Evolutionary conservation across 805 yeast species (phyloP), one percentile per base, ranked within the genome.

Genomic region (Millerozyma acaciae): DNA sequence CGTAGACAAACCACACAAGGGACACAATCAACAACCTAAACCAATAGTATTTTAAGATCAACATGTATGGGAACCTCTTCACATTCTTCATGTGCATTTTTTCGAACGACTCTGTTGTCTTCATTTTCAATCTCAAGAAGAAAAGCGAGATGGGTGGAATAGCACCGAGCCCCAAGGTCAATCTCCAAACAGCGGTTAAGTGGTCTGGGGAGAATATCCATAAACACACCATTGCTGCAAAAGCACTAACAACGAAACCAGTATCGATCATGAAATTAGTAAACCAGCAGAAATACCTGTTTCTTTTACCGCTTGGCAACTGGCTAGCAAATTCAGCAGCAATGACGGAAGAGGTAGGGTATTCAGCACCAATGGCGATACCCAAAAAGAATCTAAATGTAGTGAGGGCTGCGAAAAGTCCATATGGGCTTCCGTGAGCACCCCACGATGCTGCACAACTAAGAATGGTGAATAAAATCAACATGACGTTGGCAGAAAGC

Each of bases 301-400:
- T 87, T 67, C 97, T 81, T 39, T 73, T 71, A 37, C 95, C 95
- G n/a, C 77, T 70, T 12, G 89, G 84, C 47, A 88, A 65, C 41
- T 76, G 62, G 36, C 84, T 79, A 28, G 94, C 78, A 24, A 94
- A 93, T 60, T 89, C 97, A 18, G 96, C 88, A 46, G 94, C 86
- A 22, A 95, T 94, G 13, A 89, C 90, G 6, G 95, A 82, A 28
- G 96, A 89, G 9, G 94, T 82, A 29, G 96, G 96, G 54, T 89
- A 89, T 62, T 89, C 97, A 31, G 94, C 89, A 48, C 97, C 97
- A 47, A 90, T 84, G 49, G 89, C 94, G 43, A 86, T 68, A 62
- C 97, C 97, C 32, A 89, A 64, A 60, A 89, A 80, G 58, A 85
- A 85, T 58, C 97, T 75, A 57, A 82, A 86, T 7, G 80, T 82